phyloP scores from a whole-genome alignment of 169 alveolate species.

The Toxoplasma gondii region DNA sequence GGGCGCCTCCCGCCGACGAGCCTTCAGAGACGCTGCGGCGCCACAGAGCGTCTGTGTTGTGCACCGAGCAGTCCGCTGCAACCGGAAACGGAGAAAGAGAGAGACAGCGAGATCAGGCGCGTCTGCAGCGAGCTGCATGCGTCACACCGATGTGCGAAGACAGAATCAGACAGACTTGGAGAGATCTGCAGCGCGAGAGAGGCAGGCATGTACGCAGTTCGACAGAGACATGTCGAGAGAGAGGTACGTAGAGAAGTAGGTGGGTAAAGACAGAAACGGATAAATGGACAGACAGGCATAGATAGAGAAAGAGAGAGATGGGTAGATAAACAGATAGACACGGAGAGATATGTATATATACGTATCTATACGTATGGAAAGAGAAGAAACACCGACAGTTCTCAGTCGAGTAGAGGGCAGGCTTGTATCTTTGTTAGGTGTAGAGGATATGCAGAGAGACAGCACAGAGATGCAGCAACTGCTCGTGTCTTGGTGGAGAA shows the following conservation, averaged over 20 bases:
- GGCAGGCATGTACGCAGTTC: not conserved
- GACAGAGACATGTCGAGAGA: too few species aligned
- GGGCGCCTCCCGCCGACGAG: not conserved
- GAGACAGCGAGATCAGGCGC: not conserved
- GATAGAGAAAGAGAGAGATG: too few species aligned
- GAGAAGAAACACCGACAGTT: not conserved
- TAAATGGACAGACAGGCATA: too few species aligned
- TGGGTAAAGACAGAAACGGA: too few species aligned
- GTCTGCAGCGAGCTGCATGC: not conserved
- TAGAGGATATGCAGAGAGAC: too few species aligned
- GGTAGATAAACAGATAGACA: not conserved
- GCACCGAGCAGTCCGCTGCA: constrained; percentile 46
- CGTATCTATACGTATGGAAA: not conserved
- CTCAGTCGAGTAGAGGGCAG: too few species aligned
- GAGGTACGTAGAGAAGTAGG: too few species aligned
- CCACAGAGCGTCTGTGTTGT: constrained; percentile 62
- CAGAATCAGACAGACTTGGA: too few species aligned
- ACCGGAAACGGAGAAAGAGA: not conserved
- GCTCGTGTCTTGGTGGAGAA: too few species aligned
- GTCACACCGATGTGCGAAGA: not conserved
- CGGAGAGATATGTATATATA: not conserved
- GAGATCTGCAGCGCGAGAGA: not conserved
- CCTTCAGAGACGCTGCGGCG: not conserved
- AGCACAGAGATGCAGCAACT: too few species aligned
- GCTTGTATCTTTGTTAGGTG: too few species aligned